Base-by-base conservation (phyloP, 306 rosid genomes). In the Fragaria ananassa region DNA sequence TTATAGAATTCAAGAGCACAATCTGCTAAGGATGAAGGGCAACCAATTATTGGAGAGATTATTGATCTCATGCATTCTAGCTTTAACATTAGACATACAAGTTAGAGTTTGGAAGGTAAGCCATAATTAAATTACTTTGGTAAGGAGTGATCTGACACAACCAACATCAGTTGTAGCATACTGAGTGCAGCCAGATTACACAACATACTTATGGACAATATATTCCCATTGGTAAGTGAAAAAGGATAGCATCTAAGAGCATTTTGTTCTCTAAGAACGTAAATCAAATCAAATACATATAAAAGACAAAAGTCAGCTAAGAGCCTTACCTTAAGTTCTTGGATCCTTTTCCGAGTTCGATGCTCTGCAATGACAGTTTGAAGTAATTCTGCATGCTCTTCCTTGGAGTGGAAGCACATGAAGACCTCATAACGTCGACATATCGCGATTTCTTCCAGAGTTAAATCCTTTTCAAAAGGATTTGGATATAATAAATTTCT, bases 351-450 rank as follows among this genome's bases (percentile, higher is more conserved):
- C n/a, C 67, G 72, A 50, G 85, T 81, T 64, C 92, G 86, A 63
- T 95, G 93, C 81, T 90, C 96, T 4, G 84, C 62, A 60, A 95
- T 83, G 71, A 85, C 83, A 15, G 89, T 80, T 70, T 75, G 82
- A 56, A 95, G 88, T 81, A 92, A 82, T 50, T 95, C 98, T 18
- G 88, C 85, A 10, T 95, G 97, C 18, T 89, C 93, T 81, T 95
- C 97, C 87, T 92, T 92, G 67, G 93, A 31, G 87, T 85, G 97
- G 80, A 90, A 90, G 78, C 90, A 93, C 97, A 95, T 95, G 92
- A 91, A 90, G 58, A 85, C 71, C 70, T 95, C 97, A 79, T 82
- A 92, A 58, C 79, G 85, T 76, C 87, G 88, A 66, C 97, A 95
- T 82, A 90, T 80, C 27, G 82, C 70, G 85, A 68, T 92, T 88